Percentiles rank a stretch among this genome's conserved stretches.
These are phyloP conservation scores for Neurospora sp. DNA, from an alignment of 495 filamentous ascomycete species.

Conservation along the genomic window DNA sequence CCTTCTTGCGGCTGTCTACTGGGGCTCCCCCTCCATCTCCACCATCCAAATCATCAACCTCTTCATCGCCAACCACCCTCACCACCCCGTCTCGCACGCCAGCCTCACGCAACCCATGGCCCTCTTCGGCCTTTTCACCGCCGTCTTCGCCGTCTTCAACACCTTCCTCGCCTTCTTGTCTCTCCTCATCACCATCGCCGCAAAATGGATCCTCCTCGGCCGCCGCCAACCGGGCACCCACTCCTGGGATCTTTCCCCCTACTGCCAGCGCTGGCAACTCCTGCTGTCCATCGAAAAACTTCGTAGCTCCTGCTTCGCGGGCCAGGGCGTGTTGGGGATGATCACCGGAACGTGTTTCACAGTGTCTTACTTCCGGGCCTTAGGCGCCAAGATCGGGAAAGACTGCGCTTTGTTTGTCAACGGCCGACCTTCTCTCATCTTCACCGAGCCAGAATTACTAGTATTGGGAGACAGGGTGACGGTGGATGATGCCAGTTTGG, in stretches of 20 bases:
- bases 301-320: conserved; percentile 31
- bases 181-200: conserved; percentile 22
- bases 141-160: conserved; percentile 19
- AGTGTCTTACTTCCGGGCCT: conserved; percentile 30
- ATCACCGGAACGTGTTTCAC: conserved; percentile 32
- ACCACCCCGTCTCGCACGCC: conserved; percentile 6
- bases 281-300: conserved; percentile 34
- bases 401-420: conserved; percentile 39
- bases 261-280: conserved; percentile 31
- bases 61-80: conserved; percentile 2
- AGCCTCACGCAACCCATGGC: conserved; percentile 19
- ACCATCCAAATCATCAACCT: conserved; percentile 14
- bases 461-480: conserved; percentile 34
- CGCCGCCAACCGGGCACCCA: conserved; percentile 31
- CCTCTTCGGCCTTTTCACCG: conserved; percentile 18
- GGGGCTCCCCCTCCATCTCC: conserved; percentile 20
- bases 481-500: conserved; percentile 38
- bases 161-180: conserved; percentile 23
- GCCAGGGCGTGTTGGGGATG: conserved; percentile 31
- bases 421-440: conserved; percentile 30
- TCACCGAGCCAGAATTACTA: conserved; percentile 41
- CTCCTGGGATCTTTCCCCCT: conserved; percentile 30
- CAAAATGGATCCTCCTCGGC: conserved; percentile 35
- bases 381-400: conserved; percentile 34
- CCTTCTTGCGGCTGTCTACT: conserved; percentile 28